Conservation (phyloP, 2,329 filamentous ascomycete genomes). For the Macrophomina phaseolina region DNA sequence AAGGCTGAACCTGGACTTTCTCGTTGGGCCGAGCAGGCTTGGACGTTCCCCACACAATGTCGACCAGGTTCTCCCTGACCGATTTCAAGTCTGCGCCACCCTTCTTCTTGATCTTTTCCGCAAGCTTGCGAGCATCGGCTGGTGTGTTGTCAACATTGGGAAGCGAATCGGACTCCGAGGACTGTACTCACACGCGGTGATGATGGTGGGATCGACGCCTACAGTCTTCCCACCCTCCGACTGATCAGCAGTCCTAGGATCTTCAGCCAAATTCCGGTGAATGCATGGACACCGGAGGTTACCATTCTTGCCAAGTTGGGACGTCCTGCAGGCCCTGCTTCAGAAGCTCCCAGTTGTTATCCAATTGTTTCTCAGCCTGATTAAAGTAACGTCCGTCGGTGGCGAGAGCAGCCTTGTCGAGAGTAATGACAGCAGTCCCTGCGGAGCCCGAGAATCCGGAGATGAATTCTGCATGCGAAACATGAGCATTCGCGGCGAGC, state of each 20-base stretch:
- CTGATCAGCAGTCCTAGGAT: slow-evolving; percentile 71
- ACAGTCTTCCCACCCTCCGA: slow-evolving; percentile 86
- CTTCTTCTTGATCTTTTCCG: slow-evolving; percentile 84
- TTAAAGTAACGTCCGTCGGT: slow-evolving; percentile 99
- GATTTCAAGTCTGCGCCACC: slow-evolving; percentile 78
- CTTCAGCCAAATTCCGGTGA: slow-evolving; percentile 12
- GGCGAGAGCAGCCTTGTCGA: slow-evolving; percentile 84
- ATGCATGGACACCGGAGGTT: slow-evolving; percentile 35
- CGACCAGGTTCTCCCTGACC: slow-evolving; percentile 83
- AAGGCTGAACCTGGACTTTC: slow-evolving; percentile 71
- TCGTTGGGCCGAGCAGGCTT: slow-evolving; percentile 78
- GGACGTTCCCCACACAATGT: slow-evolving; percentile 80
- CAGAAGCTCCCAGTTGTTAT: slow-evolving; percentile 86
- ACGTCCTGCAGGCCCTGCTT: slow-evolving; percentile 95
- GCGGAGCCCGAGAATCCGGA: slow-evolving; percentile 95
- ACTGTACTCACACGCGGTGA: slow-evolving; percentile 66
- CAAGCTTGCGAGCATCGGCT: slow-evolving; percentile 74
- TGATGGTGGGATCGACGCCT: slow-evolving; percentile 86
- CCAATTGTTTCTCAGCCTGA: slow-evolving; percentile 88
- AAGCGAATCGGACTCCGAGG: background rate
- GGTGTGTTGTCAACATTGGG: slow-evolving; percentile 24
- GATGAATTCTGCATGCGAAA: slow-evolving; percentile 70
- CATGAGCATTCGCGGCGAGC: slow-evolving; percentile 29
- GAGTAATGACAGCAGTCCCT: slow-evolving; percentile 87
- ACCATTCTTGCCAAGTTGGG: slow-evolving; percentile 97